Conservation (phyloP, 2,329 filamentous ascomycete species). For the Pseudogymnoascus sp. region DNA sequence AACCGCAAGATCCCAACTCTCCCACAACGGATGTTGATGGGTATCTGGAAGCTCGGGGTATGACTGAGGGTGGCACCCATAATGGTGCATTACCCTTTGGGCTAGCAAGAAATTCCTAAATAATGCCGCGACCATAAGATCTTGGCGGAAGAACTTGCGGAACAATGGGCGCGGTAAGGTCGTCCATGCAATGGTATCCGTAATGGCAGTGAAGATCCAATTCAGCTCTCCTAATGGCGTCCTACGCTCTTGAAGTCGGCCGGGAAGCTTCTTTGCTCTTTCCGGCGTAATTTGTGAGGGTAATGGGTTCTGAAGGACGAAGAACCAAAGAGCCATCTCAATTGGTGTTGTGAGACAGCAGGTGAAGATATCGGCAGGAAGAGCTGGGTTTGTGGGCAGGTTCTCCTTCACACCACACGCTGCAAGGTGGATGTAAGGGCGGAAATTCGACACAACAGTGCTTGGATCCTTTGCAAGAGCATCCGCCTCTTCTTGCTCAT, state of each 20-base stretch:
- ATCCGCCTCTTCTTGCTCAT: slow-evolving; percentile 81
- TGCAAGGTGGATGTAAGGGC: slow-evolving; percentile 77
- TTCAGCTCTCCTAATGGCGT: slow-evolving; percentile 94
- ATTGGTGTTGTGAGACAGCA: slow-evolving; percentile 95
- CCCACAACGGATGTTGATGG: slow-evolving; percentile 90
- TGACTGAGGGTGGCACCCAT: slow-evolving; percentile 91
- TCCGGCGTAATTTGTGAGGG: slow-evolving; percentile 64
- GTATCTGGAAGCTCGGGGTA: slow-evolving; percentile 90
- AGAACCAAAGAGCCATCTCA: slow-evolving; percentile 94
- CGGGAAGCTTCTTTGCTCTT: slow-evolving; percentile 81
- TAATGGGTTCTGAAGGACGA: slow-evolving; percentile 76
- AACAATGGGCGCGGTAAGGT: slow-evolving; percentile 84
- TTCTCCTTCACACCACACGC: slow-evolving; percentile 88
- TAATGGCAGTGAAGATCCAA: slow-evolving; percentile 99
- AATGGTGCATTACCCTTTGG: slow-evolving; percentile 91
- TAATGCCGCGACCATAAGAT: slow-evolving; percentile 96
- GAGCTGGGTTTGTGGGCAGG: slow-evolving; percentile 83
- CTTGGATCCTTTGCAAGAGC: slow-evolving; percentile 68
- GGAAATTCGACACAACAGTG: slow-evolving; percentile 68
- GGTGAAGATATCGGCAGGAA: slow-evolving; percentile 93
- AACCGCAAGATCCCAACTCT: slow-evolving; percentile 94
- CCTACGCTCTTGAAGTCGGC: slow-evolving; percentile 82
- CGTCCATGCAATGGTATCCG: slow-evolving; percentile 98
- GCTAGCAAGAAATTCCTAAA: slow-evolving; percentile 94
- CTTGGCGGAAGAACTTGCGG: slow-evolving; percentile 93